Evolutionary conservation across 768 basidiomycete species (phyloP), one percentile per base, ranked within the genome.

Genomic region (Boletus insuetus): DNA sequence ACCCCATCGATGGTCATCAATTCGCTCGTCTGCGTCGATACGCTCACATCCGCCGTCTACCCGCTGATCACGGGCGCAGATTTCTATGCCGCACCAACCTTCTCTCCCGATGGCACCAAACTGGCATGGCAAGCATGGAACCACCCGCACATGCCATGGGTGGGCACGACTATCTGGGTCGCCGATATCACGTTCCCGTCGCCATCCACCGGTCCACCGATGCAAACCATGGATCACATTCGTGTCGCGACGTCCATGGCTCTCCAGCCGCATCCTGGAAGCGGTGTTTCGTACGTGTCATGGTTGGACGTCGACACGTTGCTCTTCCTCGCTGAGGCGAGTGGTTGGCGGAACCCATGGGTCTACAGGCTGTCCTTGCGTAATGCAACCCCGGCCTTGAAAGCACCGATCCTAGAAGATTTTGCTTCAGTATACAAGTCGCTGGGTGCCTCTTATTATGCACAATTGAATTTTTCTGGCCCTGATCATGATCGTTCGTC

Each of bases 311-410:
- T 46, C 37, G 51, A 39, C 32, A 14, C 14, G 1, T 12, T 53
- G 26, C 38, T 53, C 14, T 53, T 53, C 37, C 51, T 53, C 16
- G 51, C 51, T 4, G 51, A 53, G 37, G 26, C 51, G 26, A 53
- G 51, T 16, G 51, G 51, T 6, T 53, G 44, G 51, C 51, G 51
- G 37, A 53, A 53, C 37, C 51, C 51, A 8, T 53, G 51, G 51
- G 14, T 53, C 6, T 53, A 46, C 37, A 46, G 29, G 19, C 34
- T 46, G 26, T 46, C 51, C 13, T 24, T n/a, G 37, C 24, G 10
- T 44, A 22, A 53, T 13, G 51, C 51, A 7, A 29, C 32, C 31
- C 44, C 51, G 2, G 44, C 39, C 44, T 40, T 53, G 44, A 40
- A 46, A 17, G 44, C 20, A 6, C 51, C 51, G 3, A 37, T 46